phyloP scores from a whole-genome alignment of 495 filamentous ascomycete genomes.

The Tuber microsphaerosporum region DNA sequence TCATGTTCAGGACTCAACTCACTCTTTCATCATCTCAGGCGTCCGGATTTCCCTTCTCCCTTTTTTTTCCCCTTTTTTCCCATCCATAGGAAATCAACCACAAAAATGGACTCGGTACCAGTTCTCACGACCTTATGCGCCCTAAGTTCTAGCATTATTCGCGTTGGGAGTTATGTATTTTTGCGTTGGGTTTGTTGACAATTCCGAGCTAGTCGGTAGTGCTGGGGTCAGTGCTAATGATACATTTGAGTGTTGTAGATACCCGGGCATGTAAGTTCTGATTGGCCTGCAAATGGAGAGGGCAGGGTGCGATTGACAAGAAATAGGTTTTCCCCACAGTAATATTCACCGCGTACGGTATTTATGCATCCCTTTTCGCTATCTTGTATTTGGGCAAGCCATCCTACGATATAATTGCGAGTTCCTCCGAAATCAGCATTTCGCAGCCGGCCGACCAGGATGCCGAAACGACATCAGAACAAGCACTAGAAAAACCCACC shows the following conservation, averaged over 20 bases:
- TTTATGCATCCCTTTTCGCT: conserved; percentile 67
- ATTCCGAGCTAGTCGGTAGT: background rate
- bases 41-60: background rate
- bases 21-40: background rate
- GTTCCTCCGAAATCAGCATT: conserved; percentile 55
- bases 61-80: background rate
- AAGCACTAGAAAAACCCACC: conserved; percentile 36
- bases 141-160: conserved; percentile 56
- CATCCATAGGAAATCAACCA: background rate
- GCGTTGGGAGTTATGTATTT: conserved; percentile 63
- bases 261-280: conserved; percentile 50
- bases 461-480: conserved; percentile 23
- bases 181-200: conserved; percentile 68
- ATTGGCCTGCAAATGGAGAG: background rate
- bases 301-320: conserved; percentile 10
- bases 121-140: conserved; percentile 41
- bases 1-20: background rate
- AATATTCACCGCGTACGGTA: conserved; percentile 60
- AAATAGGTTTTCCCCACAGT: conserved; percentile 55
- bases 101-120: conserved; percentile 31
- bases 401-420: conserved; percentile 53
- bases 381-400: conserved; percentile 53
- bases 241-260: conserved; percentile 46
- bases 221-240: conserved; percentile 19
- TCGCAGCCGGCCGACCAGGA: conserved; percentile 46